Evolutionary conservation across 805 yeast genomes (phyloP).

Genomic region (Yarrowia porcina): DNA sequence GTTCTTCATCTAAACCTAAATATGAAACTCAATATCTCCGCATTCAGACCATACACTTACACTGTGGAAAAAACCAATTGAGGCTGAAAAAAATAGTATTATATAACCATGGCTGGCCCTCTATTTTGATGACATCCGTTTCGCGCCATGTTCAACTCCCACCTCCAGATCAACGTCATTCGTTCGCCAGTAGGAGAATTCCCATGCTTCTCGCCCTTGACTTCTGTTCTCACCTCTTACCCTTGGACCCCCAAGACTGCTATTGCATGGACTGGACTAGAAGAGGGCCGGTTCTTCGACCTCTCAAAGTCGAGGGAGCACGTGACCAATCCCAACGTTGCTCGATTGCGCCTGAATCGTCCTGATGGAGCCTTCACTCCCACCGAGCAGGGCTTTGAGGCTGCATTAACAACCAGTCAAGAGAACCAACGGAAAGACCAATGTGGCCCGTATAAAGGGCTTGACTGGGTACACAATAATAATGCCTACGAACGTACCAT

Average conservation of each 20-base stretch:
- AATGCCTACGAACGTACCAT: background rate
- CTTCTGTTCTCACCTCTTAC: background rate
- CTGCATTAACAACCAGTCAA: background rate
- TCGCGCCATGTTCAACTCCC: background rate
- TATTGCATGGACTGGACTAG: constrained; percentile 15
- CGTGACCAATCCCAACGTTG: constrained; percentile 9
- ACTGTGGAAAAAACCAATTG: background rate
- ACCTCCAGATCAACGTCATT: constrained; percentile 14
- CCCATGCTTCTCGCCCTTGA: background rate
- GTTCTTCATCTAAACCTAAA: background rate
- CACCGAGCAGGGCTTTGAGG: background rate
- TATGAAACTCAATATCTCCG: background rate
- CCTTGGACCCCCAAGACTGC: constrained; percentile 9
- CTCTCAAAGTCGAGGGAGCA: background rate
- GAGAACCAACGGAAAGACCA: background rate
- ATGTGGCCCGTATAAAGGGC: background rate
- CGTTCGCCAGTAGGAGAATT: background rate
- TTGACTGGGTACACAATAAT: background rate
- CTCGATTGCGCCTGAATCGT: background rate
- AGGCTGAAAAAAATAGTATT: background rate
- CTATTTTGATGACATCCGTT: no score
- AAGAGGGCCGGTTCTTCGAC: background rate
- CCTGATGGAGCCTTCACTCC: background rate
- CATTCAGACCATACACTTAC: background rate
- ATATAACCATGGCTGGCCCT: background rate